Conservation (phyloP, 768 basidiomycete genomes). For the Gloeophyllum trabeum region DNA sequence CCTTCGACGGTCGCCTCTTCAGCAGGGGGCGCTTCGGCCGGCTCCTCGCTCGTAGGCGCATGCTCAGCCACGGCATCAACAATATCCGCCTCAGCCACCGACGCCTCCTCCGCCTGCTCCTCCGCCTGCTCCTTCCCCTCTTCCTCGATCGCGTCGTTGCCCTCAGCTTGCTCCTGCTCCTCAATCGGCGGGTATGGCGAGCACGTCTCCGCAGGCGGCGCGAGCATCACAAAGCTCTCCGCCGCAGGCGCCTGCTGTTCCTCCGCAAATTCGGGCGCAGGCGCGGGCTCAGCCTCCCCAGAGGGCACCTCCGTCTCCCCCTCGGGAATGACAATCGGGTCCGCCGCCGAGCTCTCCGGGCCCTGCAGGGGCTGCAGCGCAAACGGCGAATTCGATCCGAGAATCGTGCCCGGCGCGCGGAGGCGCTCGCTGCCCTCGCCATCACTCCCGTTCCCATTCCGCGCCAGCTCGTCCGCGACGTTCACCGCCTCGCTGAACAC, state of each 20-base stretch:
- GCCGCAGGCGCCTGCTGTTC: not conserved
- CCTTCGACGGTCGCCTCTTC: too few species aligned
- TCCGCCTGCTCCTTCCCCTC: too few species aligned
- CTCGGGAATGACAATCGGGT: not conserved
- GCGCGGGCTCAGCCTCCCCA: not conserved
- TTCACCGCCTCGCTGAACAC: constrained; percentile 38
- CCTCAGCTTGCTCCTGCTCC: too few species aligned
- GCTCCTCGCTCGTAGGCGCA: too few species aligned
- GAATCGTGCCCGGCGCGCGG: not conserved
- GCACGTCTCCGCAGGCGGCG: too few species aligned
- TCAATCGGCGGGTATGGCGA: not conserved
- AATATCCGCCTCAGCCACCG: too few species aligned
- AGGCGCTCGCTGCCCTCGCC: too few species aligned
- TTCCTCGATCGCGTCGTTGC: too few species aligned
- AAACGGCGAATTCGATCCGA: not conserved
- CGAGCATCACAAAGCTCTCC: too few species aligned
- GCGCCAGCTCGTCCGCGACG: constrained; percentile 26
- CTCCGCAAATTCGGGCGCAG: not conserved
- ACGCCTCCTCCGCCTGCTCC: too few species aligned
- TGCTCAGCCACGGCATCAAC: too few species aligned
- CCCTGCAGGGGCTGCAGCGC: not conserved
- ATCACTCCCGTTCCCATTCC: not conserved
- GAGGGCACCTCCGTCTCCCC: not conserved
- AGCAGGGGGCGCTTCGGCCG: too few species aligned
- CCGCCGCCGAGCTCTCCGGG: not conserved